These are phyloP conservation scores for Penicillium sp. DNA, from an alignment of 2,329 filamentous ascomycete genomes.

Conservation along the genomic window DNA sequence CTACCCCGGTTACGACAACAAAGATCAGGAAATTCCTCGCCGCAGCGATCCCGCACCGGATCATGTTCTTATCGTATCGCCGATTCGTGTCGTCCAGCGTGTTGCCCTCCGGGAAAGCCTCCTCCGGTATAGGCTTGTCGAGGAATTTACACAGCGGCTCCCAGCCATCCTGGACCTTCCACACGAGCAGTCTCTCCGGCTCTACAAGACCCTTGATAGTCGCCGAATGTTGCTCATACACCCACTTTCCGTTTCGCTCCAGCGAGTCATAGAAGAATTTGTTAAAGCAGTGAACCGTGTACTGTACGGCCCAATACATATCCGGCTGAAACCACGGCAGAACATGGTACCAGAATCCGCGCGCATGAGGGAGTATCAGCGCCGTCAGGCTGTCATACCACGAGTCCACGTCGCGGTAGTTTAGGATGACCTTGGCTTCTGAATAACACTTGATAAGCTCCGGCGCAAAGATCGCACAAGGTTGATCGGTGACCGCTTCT, in stretches of 20 bases:
- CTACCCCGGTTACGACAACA: neutral
- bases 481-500: slow-evolving; percentile 28
- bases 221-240: slow-evolving; percentile 20
- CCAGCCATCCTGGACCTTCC: slow-evolving; percentile 22
- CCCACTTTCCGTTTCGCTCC: slow-evolving; percentile 17
- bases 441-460: slow-evolving; percentile 31
- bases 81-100: slow-evolving; percentile 4
- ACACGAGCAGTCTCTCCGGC: slow-evolving; percentile 18
- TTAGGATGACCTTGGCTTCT: slow-evolving; percentile 32
- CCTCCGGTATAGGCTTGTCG: slow-evolving; percentile 7
- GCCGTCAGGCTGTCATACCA: slow-evolving; percentile 21
- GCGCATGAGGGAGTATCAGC: neutral
- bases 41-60: neutral
- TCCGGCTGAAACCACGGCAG: slow-evolving; percentile 15
- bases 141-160: slow-evolving; percentile 25
- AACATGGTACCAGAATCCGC: slow-evolving; percentile 1
- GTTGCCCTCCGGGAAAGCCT: slow-evolving; percentile 18
- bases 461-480: slow-evolving; percentile 22
- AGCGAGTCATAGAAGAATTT: slow-evolving; percentile 13
- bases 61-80: slow-evolving; percentile 6
- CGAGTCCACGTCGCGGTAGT: slow-evolving; percentile 24
- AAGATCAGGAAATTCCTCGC: slow-evolving; percentile 4
- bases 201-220: slow-evolving; percentile 4
- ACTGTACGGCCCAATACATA: slow-evolving; percentile 20
- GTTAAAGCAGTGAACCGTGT: neutral